Percentiles rank a stretch among this genome's conserved stretches.
Evolutionary conservation across 2,329 filamentous ascomycete species (phyloP).

Genomic region (Hypoxylon sp.): DNA sequence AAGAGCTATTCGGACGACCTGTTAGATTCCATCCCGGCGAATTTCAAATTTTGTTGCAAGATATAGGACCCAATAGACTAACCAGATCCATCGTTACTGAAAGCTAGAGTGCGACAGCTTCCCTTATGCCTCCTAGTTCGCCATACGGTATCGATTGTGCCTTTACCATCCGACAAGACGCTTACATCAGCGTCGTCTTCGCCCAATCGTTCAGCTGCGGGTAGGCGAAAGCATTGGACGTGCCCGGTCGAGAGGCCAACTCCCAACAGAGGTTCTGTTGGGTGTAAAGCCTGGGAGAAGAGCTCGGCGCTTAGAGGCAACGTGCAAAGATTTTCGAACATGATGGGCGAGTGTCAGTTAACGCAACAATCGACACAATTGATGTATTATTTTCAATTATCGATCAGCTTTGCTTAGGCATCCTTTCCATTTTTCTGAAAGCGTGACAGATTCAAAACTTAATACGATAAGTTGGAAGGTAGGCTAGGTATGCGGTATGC

Average conservation of each 20-base stretch:
- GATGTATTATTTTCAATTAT: conserved; percentile 1
- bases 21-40: conserved; percentile 35
- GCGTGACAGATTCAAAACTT: conserved; percentile 3
- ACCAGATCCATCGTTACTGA: conserved; percentile 82
- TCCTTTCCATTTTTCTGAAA: not conserved
- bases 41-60: not conserved
- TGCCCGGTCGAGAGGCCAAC: conserved; percentile 89
- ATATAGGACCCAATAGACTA: conserved; percentile 60
- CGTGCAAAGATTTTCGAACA: conserved; percentile 94
- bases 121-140: conserved; percentile 91
- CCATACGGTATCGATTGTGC: conserved; percentile 87
- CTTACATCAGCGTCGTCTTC: conserved; percentile 68
- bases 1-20: conserved; percentile 58
- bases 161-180: conserved; percentile 73
- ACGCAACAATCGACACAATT: conserved; percentile 6
- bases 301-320: conserved; percentile 88
- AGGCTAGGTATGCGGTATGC: not conserved
- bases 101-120: conserved; percentile 87
- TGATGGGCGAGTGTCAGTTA: conserved; percentile 56
- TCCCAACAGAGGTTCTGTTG: conserved; percentile 84
- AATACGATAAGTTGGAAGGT: not conserved
- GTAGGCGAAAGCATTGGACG: conserved; percentile 85
- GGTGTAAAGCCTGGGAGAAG: conserved; percentile 90
- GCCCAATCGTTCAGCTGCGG: conserved; percentile 64
- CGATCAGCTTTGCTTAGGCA: conserved; percentile 1